phyloP scores from a whole-genome alignment of 371 early-diverging fungal genomes.

The Choanephora cucurbitarum region DNA sequence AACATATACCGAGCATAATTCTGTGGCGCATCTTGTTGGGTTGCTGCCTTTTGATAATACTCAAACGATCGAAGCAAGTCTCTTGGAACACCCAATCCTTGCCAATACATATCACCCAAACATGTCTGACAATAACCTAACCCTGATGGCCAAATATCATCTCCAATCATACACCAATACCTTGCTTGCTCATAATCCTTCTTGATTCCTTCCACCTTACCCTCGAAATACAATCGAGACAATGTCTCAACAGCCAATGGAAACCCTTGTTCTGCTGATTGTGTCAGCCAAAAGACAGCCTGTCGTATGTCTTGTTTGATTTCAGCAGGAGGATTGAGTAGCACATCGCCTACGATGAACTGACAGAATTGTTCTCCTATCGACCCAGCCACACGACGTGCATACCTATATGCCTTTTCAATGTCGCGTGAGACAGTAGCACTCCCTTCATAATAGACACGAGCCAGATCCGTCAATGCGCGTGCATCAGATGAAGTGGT shows the following conservation, averaged over 20 bases:
- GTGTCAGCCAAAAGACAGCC: constrained; percentile 49
- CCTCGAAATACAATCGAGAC: constrained; percentile 42
- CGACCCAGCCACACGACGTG: constrained; percentile 42
- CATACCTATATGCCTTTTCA: constrained; percentile 46
- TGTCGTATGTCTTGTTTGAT: constrained; percentile 34
- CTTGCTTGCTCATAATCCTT: constrained; percentile 43
- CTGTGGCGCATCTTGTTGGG: constrained; percentile 50
- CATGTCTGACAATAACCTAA: constrained; percentile 50
- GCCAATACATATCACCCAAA: constrained; percentile 48
- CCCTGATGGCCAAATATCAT: constrained; percentile 56
- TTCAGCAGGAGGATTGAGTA: constrained; percentile 22
- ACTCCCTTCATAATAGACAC: constrained; percentile 48
- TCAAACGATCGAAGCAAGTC: constrained; percentile 43
- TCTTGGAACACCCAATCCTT: constrained; percentile 46
- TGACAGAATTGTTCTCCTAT: constrained; percentile 52
- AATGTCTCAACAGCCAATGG: constrained; percentile 48
- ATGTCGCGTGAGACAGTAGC: constrained; percentile 34
- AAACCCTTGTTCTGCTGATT: constrained; percentile 49
- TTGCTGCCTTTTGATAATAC: constrained; percentile 54
- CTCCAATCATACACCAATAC: constrained; percentile 47
- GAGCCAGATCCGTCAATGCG: constrained; percentile 43
- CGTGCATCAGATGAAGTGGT: constrained; percentile 27
- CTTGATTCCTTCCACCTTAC: constrained; percentile 30
- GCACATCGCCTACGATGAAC: constrained; percentile 48
- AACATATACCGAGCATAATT: constrained; percentile 52